These are phyloP conservation scores for Yamadazyma laniorum DNA, from an alignment of 805 yeast species.

Conservation along the genomic window DNA sequence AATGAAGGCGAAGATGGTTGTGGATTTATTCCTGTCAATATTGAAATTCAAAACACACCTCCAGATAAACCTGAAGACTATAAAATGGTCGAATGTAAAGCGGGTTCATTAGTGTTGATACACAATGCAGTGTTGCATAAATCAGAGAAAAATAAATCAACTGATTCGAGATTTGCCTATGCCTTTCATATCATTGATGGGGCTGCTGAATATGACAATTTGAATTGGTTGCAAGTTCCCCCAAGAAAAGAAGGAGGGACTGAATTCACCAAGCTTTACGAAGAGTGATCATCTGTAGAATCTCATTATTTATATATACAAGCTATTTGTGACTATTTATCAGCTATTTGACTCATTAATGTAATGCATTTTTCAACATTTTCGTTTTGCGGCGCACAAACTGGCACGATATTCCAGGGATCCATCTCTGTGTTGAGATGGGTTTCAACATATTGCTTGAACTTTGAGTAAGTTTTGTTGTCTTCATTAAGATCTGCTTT, in stretches of 20 bases:
- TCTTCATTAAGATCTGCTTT: slow-evolving; percentile 78
- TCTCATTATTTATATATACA: neutral
- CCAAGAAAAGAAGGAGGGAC: slow-evolving; percentile 55
- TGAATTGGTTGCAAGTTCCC: slow-evolving; percentile 80
- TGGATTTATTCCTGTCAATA: slow-evolving; percentile 45
- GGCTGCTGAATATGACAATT: slow-evolving; percentile 52
- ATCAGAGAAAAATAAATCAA: slow-evolving; percentile 58
- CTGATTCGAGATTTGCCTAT: slow-evolving; percentile 66
- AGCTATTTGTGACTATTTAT: neutral
- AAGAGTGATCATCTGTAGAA: neutral
- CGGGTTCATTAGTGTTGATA: slow-evolving; percentile 69
- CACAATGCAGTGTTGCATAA: slow-evolving; percentile 72
- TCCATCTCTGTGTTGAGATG: slow-evolving; percentile 13
- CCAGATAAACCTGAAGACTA: slow-evolving; percentile 42
- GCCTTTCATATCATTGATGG: slow-evolving; percentile 83
- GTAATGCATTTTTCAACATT: slow-evolving; percentile 68
- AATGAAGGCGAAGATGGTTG: slow-evolving; percentile 53
- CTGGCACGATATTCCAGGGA: slow-evolving; percentile 74
- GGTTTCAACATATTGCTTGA: slow-evolving; percentile 45
- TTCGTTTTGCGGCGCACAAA: slow-evolving; percentile 73
- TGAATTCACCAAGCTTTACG: slow-evolving; percentile 51
- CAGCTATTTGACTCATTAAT: slow-evolving; percentile 65
- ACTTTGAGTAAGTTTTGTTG: slow-evolving; percentile 42
- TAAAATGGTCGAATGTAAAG: slow-evolving; percentile 56
- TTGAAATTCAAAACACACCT: slow-evolving; percentile 12